Conservation (phyloP, 148 eudicot species). For the Spergularia marina region DNA sequence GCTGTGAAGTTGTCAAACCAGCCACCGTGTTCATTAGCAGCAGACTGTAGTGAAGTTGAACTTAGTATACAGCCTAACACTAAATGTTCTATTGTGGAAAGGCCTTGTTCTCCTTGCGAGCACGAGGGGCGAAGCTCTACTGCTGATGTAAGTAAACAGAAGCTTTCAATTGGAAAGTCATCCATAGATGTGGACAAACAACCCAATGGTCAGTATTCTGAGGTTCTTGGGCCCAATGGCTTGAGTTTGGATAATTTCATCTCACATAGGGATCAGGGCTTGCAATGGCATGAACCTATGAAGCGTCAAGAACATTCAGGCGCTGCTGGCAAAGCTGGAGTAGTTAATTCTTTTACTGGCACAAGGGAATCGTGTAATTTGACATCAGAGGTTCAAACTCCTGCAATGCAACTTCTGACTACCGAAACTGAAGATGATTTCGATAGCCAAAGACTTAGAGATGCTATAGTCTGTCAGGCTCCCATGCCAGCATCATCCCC, state of each 20-base stretch:
- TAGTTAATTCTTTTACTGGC: slow-evolving; percentile 25
- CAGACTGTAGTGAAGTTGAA: slow-evolving; percentile 24
- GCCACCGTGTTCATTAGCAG: slow-evolving; percentile 22
- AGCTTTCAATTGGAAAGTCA: slow-evolving; percentile 37
- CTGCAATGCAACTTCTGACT: slow-evolving; percentile 32
- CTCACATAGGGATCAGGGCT: slow-evolving; percentile 27
- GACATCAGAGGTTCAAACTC: slow-evolving; percentile 31
- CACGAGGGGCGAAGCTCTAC: slow-evolving; percentile 27
- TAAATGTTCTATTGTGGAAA: slow-evolving; percentile 24
- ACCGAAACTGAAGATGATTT: slow-evolving; percentile 54
- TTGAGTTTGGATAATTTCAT: slow-evolving; percentile 32
- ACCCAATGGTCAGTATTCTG: slow-evolving; percentile 29
- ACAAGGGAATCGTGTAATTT: slow-evolving; percentile 29
- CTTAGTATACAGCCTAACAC: slow-evolving; percentile 15
- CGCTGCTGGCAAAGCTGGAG: slow-evolving; percentile 27
- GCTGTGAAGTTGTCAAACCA: slow-evolving; percentile 27
- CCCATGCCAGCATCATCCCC: slow-evolving; percentile 39
- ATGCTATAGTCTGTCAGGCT: slow-evolving; percentile 50
- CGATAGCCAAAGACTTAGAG: slow-evolving; percentile 51
- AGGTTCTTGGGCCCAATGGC: slow-evolving; percentile 25
- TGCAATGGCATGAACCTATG: slow-evolving; percentile 30
- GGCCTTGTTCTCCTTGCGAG: slow-evolving; percentile 25
- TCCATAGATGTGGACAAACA: slow-evolving; percentile 35
- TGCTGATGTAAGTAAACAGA: slow-evolving; percentile 34
- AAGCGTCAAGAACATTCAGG: slow-evolving; percentile 36